phyloP scores from a whole-genome alignment of 106 monocot genomes.

The Hemerocallis citrina region DNA sequence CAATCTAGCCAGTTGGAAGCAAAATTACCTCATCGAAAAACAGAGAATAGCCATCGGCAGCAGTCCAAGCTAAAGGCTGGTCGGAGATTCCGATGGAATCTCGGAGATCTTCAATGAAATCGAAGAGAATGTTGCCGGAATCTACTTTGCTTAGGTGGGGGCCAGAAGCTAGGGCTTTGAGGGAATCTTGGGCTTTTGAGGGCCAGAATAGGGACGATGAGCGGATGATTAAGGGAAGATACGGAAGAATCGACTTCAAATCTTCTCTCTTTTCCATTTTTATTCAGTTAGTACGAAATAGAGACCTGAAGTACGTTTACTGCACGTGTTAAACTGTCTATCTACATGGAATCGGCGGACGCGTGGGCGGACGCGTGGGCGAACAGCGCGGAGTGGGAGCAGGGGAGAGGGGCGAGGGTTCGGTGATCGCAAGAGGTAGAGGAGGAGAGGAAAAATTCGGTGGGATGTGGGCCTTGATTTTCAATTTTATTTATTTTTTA shows the following conservation, averaged over 20 bases:
- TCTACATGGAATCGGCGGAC: no score
- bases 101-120: constrained; percentile 60
- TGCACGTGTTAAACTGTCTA: no score
- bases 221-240: constrained; percentile 51
- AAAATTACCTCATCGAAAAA: constrained; percentile 78
- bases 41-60: constrained; percentile 53
- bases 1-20: no score
- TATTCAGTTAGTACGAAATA: no score
- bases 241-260: constrained; percentile 60
- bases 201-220: constrained; percentile 69
- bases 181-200: constrained; percentile 30
- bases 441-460: no score
- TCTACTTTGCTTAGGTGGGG: constrained; percentile 64
- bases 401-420: no score
- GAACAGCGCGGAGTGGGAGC: no score
- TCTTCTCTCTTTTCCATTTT: constrained; percentile 71
- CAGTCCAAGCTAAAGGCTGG: constrained; percentile 22
- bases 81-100: constrained; percentile 43
- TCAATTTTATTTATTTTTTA: no score
- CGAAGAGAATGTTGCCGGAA: constrained; percentile 68
- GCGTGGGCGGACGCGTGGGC: no score
- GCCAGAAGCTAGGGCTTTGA: constrained; percentile 58
- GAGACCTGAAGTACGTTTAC: no score
- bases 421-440: no score
- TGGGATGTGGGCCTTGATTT: no score